Conservation (phyloP, 2,329 filamentous ascomycete genomes). For the Exophiala spinifera region DNA sequence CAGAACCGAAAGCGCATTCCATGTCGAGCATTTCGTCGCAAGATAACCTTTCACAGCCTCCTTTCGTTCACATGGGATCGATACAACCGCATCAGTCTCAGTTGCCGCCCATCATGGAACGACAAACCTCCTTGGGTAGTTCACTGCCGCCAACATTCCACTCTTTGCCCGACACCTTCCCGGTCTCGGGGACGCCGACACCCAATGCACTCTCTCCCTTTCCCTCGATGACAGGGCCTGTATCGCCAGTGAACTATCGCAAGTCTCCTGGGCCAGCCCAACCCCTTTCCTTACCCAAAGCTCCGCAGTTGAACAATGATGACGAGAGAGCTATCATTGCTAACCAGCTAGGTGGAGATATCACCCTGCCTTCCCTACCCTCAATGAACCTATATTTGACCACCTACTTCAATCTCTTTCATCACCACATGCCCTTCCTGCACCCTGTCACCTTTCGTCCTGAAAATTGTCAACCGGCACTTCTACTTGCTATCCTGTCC, state of each 20-base stretch:
- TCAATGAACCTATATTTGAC: conserved; percentile 88
- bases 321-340: conserved; percentile 88
- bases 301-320: conserved; percentile 78
- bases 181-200: conserved; percentile 66
- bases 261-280: conserved; percentile 67
- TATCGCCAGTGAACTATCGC: conserved; percentile 66
- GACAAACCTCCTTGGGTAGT: conserved; percentile 57
- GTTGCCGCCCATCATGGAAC: conserved; percentile 67
- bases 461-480: conserved; percentile 71
- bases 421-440: conserved; percentile 93
- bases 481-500: conserved; percentile 85
- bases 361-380: conserved; percentile 76
- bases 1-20: conserved; percentile 73
- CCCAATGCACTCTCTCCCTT: conserved; percentile 73
- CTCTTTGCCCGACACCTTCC: conserved; percentile 69
- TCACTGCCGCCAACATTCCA: conserved; percentile 64
- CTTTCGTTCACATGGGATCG: conserved; percentile 59
- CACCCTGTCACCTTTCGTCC: conserved; percentile 89
- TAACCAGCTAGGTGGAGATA: conserved; percentile 77
- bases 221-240: conserved; percentile 63
- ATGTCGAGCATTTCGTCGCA: conserved; percentile 67
- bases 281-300: conserved; percentile 61
- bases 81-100: conserved; percentile 59
- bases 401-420: conserved; percentile 95
- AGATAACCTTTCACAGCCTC: conserved; percentile 59